Evolutionary conservation across 441 rosid species (phyloP).

Genomic region (Gossypium schwendimanii): DNA sequence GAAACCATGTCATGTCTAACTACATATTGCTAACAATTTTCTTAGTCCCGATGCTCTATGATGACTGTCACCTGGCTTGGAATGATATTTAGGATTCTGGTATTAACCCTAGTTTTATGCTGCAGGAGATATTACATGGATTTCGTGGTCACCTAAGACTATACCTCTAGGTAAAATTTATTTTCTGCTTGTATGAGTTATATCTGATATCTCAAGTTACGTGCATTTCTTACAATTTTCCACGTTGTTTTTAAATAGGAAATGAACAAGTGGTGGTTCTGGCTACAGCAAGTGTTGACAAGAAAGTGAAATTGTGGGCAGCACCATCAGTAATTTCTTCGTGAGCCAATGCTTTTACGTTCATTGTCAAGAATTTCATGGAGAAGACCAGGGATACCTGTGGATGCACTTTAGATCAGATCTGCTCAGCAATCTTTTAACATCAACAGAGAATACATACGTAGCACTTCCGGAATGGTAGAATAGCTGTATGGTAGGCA

Average conservation of each 20-base stretch:
- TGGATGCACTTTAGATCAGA: not conserved
- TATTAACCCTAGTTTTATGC: not conserved
- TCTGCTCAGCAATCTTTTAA: not conserved
- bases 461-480: not conserved
- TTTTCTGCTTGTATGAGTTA: slow-evolving; percentile 8
- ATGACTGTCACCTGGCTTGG: not conserved
- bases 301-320: slow-evolving; percentile 89
- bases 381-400: not conserved
- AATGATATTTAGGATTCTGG: not conserved
- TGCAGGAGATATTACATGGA: slow-evolving; percentile 84
- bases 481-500: not conserved
- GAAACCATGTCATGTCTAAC: not conserved
- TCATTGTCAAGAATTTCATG: not conserved
- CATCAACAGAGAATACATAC: not conserved
- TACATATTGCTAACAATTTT: not conserved
- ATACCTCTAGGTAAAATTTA: slow-evolving; percentile 47
- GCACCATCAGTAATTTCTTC: slow-evolving; percentile 36
- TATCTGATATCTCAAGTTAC: not conserved
- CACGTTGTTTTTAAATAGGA: slow-evolving; percentile 40
- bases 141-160: slow-evolving; percentile 69
- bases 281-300: slow-evolving; percentile 74
- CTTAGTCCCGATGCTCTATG: not conserved
- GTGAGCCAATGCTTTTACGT: not conserved
- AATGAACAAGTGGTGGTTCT: slow-evolving; percentile 40
- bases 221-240: not conserved